Evolutionary conservation across 2,329 filamentous ascomycete genomes (phyloP), one percentile per base, ranked within the genome.

Genomic region (Eurotiales sp.): DNA sequence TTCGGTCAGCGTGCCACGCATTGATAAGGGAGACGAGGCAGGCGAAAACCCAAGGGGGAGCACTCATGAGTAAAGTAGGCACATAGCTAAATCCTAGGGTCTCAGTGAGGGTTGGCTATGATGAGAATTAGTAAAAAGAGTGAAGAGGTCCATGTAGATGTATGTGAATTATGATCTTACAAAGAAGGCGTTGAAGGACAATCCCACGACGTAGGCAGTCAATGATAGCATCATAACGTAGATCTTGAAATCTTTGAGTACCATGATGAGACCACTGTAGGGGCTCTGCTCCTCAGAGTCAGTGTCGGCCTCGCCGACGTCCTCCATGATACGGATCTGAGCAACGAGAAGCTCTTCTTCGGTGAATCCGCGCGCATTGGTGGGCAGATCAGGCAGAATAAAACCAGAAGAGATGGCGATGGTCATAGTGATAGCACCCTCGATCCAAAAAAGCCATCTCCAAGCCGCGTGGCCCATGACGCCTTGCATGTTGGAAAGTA

Each of bases 1-100:
- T 87, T 37, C 76, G 78, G 65, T 89, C 87, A 14, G 86, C 84
- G 64, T 88, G 84, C 76, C 81, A 84, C 3, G 86, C 82, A 57
- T 87, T 88, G 39, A 76, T 51, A 57, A 84, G 82, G 1, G 83
- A 81, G 0, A 79, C 81, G 39, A 87, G 76, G 27, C 83, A 77
- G 44, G 76, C 77, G 11, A 86, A 73, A 3, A 69, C 78, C 63
- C 86, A 87, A 1, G 84, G 84, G 0, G 85, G 85, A 0, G 78
- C 80, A 0, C 83, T 85, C 48, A 87, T 72, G 12, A 86, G 76
- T 3, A 87, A 76, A 0, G 84, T 82, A 22, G 76, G 70, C 5
- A 72, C 76, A 0, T 54, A 64, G 48, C 61, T 65, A 64, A 75
- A 76, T 1, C 71, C 70, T 1, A 78, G 68, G 2, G 71, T 72